Evolutionary conservation across 1,139 yeast species (phyloP), one percentile per base, ranked within the genome.

Genomic region (Suhomyces anneliseae): DNA sequence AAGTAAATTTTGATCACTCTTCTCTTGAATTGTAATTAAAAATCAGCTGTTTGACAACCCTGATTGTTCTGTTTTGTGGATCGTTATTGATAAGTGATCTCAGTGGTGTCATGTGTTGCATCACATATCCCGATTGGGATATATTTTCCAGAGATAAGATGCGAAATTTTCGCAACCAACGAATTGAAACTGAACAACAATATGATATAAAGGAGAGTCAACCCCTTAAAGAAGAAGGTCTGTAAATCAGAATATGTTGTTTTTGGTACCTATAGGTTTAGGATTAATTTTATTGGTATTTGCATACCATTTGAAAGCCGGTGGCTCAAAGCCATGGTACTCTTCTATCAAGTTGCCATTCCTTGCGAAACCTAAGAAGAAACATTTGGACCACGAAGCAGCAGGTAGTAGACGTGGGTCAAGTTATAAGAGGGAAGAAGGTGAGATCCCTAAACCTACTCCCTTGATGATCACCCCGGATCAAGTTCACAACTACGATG

Each of bases 401-500:
- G 39, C 51, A 35, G 45, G 50, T 31, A 47, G 51, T 31, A 44
- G 52, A 42, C 45, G 53, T 31, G 47, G 51, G 2, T 40, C 49
- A 12, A 38, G 38, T 9, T 54, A 56, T 45, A 53, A 54, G 2
- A 40, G 60, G 26, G 54, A 52, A 14, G 40, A 29, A 7, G 40
- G 29, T 7, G 40, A 27, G 10, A 51, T 62, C 14, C 83, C 82
- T 9, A 67, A 66, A 40, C 86, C 87, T 26, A 76, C 82, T 0
- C 88, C 90, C 2, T 67, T 85, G 39, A 69, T 71, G 67, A 76
- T 85, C 41, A 83, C 87, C 0, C 87, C 88, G 1, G 89, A 85
- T 36, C 82, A 82, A 55, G 87, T 85, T 11, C 67, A 70, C 51
- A 76, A 73, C 26, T 83, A 83, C 59, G 88, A 85, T 54, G 90